Evolutionary conservation across 306 rosid genomes (phyloP).

Genomic region (Vigna nakashimae): DNA sequence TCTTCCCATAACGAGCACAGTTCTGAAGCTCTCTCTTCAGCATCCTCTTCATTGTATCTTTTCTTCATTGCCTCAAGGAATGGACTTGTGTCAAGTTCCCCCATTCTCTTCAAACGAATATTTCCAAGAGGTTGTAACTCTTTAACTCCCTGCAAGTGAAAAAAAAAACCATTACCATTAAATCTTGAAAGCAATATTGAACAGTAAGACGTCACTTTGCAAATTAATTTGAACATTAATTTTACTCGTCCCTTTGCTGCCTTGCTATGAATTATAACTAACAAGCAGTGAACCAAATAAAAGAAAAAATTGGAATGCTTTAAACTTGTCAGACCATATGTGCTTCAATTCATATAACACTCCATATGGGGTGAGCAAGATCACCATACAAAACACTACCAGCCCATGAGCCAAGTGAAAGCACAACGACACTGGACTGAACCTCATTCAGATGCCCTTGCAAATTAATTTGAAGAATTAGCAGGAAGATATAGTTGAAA

Average conservation of each 20-base stretch:
- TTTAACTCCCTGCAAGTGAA: conserved; percentile 63
- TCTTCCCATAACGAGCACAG: conserved; percentile 94
- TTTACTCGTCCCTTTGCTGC: conserved; percentile 3
- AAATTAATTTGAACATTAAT: conserved; percentile 21
- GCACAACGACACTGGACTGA: conserved; percentile 27
- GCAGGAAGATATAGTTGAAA: conserved; percentile 29
- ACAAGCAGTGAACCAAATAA: conserved; percentile 5
- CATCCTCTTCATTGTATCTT: conserved; percentile 80
- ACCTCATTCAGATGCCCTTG: conserved; percentile 35
- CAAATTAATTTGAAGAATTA: conserved; percentile 40
- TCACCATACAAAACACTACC: conserved; percentile 5
- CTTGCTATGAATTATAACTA: conserved; percentile 24
- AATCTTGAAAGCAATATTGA: conserved; percentile 17
- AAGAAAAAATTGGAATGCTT: neutral
- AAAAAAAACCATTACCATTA: conserved; percentile 20
- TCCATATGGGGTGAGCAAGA: conserved; percentile 2
- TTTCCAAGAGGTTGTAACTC: conserved; percentile 58
- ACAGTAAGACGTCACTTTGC: conserved; percentile 4
- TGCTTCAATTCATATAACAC: conserved; percentile 11
- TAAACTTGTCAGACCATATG: conserved; percentile 2
- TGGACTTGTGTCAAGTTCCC: conserved; percentile 86
- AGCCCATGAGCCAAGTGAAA: conserved; percentile 5
- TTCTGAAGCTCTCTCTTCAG: conserved; percentile 83
- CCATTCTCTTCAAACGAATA: conserved; percentile 91
- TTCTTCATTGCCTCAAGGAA: conserved; percentile 77